phyloP scores from a whole-genome alignment of 306 rosid species.

The Quercus variabilis region DNA sequence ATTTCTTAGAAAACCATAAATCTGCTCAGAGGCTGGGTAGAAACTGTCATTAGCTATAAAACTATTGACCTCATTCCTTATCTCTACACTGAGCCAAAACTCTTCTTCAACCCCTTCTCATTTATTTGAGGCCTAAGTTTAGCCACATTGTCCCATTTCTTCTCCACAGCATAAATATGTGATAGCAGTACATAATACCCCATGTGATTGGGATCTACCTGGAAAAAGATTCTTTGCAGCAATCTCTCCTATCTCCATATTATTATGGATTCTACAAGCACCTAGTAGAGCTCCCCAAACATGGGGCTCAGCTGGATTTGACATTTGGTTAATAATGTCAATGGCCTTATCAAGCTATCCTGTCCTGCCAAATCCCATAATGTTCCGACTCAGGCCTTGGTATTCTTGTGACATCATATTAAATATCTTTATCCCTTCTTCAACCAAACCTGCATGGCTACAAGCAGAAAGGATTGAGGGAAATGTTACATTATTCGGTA shows the following conservation, averaged over 20 bases:
- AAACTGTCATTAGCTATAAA: slow-evolving; percentile 52
- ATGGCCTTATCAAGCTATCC: slow-evolving; percentile 72
- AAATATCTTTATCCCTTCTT: slow-evolving; percentile 59
- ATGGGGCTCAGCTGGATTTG: slow-evolving; percentile 47
- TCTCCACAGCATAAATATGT: slow-evolving; percentile 58
- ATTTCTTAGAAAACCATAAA: slow-evolving; percentile 47
- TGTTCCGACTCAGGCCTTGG: slow-evolving; percentile 54
- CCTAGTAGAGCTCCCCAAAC: slow-evolving; percentile 89
- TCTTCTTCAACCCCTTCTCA: slow-evolving; percentile 61
- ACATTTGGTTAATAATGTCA: slow-evolving; percentile 52
- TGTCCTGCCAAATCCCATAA: slow-evolving; percentile 67
- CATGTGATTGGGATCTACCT: slow-evolving; percentile 54
- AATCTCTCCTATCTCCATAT: slow-evolving; percentile 60
- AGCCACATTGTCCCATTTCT: slow-evolving; percentile 61
- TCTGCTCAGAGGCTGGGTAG: slow-evolving; percentile 39
- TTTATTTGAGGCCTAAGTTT: slow-evolving; percentile 51
- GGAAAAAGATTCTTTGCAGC: slow-evolving; percentile 58
- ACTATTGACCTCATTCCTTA: slow-evolving; percentile 41
- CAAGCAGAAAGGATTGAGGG: slow-evolving; percentile 72
- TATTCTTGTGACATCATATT: slow-evolving; percentile 50
- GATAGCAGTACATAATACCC: slow-evolving; percentile 64
- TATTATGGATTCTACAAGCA: slow-evolving; percentile 65
- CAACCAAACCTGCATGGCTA: slow-evolving; percentile 79
- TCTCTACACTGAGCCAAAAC: slow-evolving; percentile 49
- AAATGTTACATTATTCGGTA: slow-evolving; percentile 60